These are phyloP conservation scores for Podospora bellae-mahoneyi DNA, from an alignment of 495 filamentous ascomycete species.

Conservation along the genomic window DNA sequence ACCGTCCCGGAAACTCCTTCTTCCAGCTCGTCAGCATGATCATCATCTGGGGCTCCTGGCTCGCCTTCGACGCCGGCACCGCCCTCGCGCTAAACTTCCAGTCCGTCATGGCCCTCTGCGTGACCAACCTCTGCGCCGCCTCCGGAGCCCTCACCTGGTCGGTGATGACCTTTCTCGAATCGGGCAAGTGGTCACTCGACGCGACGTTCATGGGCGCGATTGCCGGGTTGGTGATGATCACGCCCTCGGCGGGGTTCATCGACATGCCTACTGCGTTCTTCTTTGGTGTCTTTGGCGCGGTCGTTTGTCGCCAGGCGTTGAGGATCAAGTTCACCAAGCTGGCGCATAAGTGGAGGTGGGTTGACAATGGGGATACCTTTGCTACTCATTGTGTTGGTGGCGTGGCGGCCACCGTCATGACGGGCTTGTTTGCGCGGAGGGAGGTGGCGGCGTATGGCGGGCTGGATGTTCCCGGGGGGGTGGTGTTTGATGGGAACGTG, in stretches of 20 bases:
- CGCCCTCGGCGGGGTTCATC: constrained; percentile 77
- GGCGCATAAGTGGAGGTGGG: constrained; percentile 36
- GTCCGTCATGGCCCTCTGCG: constrained; percentile 91
- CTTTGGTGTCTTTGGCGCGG: constrained; percentile 76
- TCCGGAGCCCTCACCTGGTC: constrained; percentile 83
- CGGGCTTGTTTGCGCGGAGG: constrained; percentile 66
- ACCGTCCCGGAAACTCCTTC: constrained; percentile 32
- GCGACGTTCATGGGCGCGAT: constrained; percentile 92
- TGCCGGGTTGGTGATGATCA: constrained; percentile 79
- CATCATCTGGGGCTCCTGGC: constrained; percentile 94
- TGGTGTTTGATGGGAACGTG: constrained; percentile 28
- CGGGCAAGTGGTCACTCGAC: constrained; percentile 94
- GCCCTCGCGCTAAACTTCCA: constrained; percentile 85
- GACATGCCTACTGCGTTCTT: constrained; percentile 81
- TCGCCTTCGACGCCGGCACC: constrained; percentile 94
- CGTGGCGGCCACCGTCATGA: constrained; percentile 69
- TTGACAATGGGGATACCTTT: constrained; percentile 80
- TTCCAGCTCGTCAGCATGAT: constrained; percentile 59
- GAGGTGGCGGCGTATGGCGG: constrained; percentile 31
- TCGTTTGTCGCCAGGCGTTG: constrained; percentile 86
- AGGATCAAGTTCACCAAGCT: constrained; percentile 77
- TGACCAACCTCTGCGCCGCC: constrained; percentile 81
- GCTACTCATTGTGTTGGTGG: constrained; percentile 76
- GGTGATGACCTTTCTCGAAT: constrained; percentile 79
- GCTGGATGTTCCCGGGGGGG: constrained; percentile 26